Evolutionary conservation across 352 stramenopile species (phyloP).

Genomic region (Pythium sukuiense): DNA sequence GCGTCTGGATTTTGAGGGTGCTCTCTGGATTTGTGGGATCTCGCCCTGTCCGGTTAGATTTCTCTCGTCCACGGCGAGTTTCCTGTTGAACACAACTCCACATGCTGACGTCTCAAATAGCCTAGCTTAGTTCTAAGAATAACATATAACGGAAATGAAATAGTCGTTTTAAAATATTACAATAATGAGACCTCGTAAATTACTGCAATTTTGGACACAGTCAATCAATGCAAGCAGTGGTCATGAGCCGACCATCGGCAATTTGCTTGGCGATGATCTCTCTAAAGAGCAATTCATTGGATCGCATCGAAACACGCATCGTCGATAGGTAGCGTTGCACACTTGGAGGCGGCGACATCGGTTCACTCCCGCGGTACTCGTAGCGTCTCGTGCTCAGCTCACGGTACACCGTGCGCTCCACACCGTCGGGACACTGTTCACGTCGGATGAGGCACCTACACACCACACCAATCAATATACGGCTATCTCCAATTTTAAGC

Average conservation of each 20-base stretch:
- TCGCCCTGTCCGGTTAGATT: too few species aligned
- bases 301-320: conserved; percentile 6
- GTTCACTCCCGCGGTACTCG: conserved; percentile 3
- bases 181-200: too few species aligned
- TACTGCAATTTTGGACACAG: too few species aligned
- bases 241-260: not conserved
- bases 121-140: too few species aligned
- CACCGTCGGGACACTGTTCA: conserved; percentile 9
- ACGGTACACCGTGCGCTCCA: conserved; percentile 10
- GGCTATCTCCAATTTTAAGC: not conserved
- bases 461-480: not conserved
- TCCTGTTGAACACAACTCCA: too few species aligned
- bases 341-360: conserved; percentile 2
- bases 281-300: conserved; percentile 10
- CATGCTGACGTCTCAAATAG: too few species aligned
- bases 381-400: conserved; percentile 14
- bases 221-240: not conserved
- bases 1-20: too few species aligned
- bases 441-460: conserved; percentile 14
- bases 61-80: too few species aligned
- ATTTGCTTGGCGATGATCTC: conserved; percentile 9
- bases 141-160: too few species aligned
- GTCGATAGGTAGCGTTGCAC: conserved; percentile 8
- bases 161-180: too few species aligned
- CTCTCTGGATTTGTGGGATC: too few species aligned